Base-by-base conservation (phyloP, 768 basidiomycete genomes). In the Hypholoma fasciculare region DNA sequence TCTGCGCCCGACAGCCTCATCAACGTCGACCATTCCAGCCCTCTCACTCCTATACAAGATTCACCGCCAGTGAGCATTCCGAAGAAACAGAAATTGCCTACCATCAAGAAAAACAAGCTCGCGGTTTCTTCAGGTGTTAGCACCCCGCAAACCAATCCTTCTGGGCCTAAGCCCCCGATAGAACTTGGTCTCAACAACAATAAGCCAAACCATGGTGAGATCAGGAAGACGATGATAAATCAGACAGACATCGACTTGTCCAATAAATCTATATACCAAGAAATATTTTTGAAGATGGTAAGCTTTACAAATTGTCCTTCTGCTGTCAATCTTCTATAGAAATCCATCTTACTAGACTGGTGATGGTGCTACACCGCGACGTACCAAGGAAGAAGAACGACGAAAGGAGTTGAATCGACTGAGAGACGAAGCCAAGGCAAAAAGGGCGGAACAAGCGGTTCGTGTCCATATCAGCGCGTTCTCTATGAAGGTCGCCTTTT, bases 391-490 rank as follows among this genome's bases (percentile, higher is more conserved):
- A n/a, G 88, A 89, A 61, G 88, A 90, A 66, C 77, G 87, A 49
- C 77, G 82, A 56, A 86, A 80, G 62, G 87, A 92, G 57, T 64
- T 91, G 63, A 78, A 86, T 65, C 82, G 76, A 65, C 82, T 88
- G 85, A 80, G 87, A 55, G 86, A 90, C 39, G 89, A 90, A 39
- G 86, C 85, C 16, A 78, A 79, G 61, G 79, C 79, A 1, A 87
- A 81, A 61, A 79, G 85, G 9, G 72, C 72, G 17, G 71, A 75
- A 42, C 87, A 89, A 62, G 77, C 79, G 48, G 88, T 88, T 49
- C 62, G 82, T 67, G 37, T 12, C 11, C 43, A 43, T 19, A 23
- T 19, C 12, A 11, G n/a, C 17, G 7, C 58, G 30, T 46, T 54
- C 50, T 27, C 42, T 34, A 51, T 40, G 4, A 44, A 19, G 2